These are phyloP conservation scores for Nakazawaea peltata DNA, from an alignment of 805 yeast species.

Conservation along the genomic window DNA sequence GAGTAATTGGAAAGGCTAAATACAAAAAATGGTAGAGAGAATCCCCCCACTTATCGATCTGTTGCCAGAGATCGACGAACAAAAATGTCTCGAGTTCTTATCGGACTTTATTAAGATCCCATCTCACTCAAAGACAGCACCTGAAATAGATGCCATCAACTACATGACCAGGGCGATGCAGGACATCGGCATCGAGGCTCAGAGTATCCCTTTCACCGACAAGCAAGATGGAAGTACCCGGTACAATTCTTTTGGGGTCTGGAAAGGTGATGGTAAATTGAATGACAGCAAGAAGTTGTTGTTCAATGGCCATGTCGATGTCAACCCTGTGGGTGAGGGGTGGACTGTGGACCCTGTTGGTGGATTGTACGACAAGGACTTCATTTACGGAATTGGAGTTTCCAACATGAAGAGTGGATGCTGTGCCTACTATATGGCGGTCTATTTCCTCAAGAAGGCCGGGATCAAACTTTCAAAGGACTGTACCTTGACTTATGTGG, in stretches of 20 bases:
- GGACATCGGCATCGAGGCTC: constrained; percentile 18
- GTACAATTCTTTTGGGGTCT: constrained; percentile 20
- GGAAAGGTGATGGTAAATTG: constrained; percentile 19
- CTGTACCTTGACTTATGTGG: constrained; percentile 20
- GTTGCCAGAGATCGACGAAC: constrained; percentile 17
- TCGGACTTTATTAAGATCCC: constrained; percentile 22
- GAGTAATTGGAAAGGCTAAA: no score
- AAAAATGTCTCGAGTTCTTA: constrained; percentile 18
- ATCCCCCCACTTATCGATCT: constrained; percentile 5
- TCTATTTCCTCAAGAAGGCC: constrained; percentile 19
- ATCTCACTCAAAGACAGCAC: constrained; percentile 19
- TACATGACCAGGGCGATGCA: constrained; percentile 20
- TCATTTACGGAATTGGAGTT: constrained; percentile 23
- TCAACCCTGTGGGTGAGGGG: constrained; percentile 23
- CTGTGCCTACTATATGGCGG: constrained; percentile 24
- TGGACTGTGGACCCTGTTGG: constrained; percentile 25
- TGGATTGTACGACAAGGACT: constrained; percentile 18
- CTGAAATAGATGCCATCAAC: constrained; percentile 20
- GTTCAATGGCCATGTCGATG: constrained; percentile 25
- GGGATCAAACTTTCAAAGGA: constrained; percentile 21
- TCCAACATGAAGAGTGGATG: constrained; percentile 25
- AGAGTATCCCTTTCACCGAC: constrained; percentile 17
- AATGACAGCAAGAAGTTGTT: constrained; percentile 15
- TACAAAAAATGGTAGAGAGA: constrained; percentile 7
- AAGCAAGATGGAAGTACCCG: constrained; percentile 18